Conservation (phyloP, 225 moss, liverwort and hornwort genomes). For the Rhytidiadelphus loreus region DNA sequence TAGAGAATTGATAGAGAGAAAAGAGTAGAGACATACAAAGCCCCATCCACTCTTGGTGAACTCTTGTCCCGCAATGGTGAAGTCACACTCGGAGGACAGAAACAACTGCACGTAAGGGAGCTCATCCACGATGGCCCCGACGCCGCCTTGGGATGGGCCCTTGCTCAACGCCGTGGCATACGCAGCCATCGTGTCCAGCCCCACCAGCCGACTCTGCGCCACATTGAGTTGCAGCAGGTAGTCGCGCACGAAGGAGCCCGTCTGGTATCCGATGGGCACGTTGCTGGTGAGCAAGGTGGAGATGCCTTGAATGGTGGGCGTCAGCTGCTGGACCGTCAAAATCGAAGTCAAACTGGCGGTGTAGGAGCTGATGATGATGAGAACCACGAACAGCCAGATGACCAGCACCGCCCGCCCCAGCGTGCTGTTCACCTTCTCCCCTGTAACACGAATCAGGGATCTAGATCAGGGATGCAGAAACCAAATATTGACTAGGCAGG, state of each 20-base stretch:
- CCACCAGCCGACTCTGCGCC: slow-evolving; percentile 46
- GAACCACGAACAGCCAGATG: slow-evolving; percentile 93
- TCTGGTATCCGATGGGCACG: slow-evolving; percentile 76
- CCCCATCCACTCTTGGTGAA: slow-evolving; percentile 99
- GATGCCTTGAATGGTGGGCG: slow-evolving; percentile 81
- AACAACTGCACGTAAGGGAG: slow-evolving; percentile 87
- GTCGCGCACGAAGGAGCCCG: slow-evolving; percentile 72
- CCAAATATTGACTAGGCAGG: neutral
- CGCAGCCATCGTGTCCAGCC: slow-evolving; percentile 33
- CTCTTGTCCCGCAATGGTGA: slow-evolving; percentile 82
- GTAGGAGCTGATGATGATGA: slow-evolving; percentile 91
- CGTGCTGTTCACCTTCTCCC: slow-evolving; percentile 92
- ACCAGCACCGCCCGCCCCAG: slow-evolving; percentile 86
- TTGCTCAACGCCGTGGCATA: slow-evolving; percentile 50
- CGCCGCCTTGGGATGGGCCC: slow-evolving; percentile 39
- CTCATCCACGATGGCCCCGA: slow-evolving; percentile 91
- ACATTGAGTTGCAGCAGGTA: slow-evolving; percentile 74
- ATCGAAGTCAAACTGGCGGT: slow-evolving; percentile 89
- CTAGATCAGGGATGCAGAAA: neutral
- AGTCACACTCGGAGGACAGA: slow-evolving; percentile 57
- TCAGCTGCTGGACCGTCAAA: slow-evolving; percentile 85
- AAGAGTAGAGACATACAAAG: slow-evolving; percentile 47
- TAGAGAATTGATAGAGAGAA: neutral
- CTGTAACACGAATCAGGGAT: slow-evolving; percentile 14
- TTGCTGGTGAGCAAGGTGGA: slow-evolving; percentile 59